These are phyloP conservation scores for Xylariomycetidae sp. DNA, from an alignment of 2,329 filamentous ascomycete genomes.

Conservation along the genomic window DNA sequence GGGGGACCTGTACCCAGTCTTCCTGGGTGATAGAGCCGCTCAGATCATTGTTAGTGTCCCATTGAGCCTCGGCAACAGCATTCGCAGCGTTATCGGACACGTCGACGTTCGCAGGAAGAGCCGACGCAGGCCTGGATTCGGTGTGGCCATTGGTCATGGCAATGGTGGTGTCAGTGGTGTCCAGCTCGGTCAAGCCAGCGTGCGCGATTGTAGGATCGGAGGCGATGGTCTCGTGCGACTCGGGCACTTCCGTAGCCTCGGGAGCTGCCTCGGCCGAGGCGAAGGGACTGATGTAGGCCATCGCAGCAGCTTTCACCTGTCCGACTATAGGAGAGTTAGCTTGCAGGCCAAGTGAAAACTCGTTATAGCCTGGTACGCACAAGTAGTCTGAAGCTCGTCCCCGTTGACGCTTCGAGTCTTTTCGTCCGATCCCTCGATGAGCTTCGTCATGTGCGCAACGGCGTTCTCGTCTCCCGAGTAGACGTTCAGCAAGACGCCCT, in stretches of 20 bases:
- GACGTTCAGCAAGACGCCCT: conserved; percentile 71
- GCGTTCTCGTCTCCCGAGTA: conserved; percentile 73
- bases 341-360: conserved; percentile 5
- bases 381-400: conserved; percentile 61
- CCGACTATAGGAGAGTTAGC: conserved; percentile 37
- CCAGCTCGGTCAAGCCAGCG: conserved; percentile 63
- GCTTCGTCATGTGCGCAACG: conserved; percentile 68
- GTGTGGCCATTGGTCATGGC: conserved; percentile 37
- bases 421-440: conserved; percentile 67
- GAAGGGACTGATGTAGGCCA: conserved; percentile 40
- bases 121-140: conserved; percentile 30
- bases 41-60: conserved; percentile 48
- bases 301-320: conserved; percentile 50
- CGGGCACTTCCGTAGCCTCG: conserved; percentile 28
- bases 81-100: conserved; percentile 50
- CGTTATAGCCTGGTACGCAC: too few species aligned
- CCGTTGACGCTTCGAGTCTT: conserved; percentile 59
- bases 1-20: conserved; percentile 69
- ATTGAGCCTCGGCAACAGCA: conserved; percentile 58
- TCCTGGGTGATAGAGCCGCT: conserved; percentile 47
- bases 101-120: conserved; percentile 42
- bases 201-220: conserved; percentile 64
- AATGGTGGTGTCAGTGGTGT: conserved; percentile 36
- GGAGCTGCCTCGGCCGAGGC: conserved; percentile 27
- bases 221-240: conserved; percentile 29